phyloP scores from a whole-genome alignment of 2,329 filamentous ascomycete genomes.

The Penicillium sp. region DNA sequence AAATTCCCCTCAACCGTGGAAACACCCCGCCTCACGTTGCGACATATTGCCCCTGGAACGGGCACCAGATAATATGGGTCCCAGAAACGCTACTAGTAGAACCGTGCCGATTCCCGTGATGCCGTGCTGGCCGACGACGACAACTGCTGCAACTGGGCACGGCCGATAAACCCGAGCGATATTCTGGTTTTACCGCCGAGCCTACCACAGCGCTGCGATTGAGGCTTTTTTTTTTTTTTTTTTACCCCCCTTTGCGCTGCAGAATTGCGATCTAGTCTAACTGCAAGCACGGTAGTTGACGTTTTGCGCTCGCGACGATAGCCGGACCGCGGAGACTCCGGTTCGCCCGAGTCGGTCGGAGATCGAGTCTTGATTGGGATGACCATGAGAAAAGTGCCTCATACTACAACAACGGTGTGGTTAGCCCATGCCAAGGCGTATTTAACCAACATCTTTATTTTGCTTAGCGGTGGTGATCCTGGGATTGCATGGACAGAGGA shows the following conservation, averaged over 20 bases:
- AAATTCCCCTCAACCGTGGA: slow-evolving; percentile 4
- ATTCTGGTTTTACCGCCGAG: not conserved
- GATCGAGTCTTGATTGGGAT: not conserved
- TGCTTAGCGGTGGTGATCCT: slow-evolving; percentile 1
- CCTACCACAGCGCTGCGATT: not conserved
- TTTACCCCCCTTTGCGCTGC: not conserved
- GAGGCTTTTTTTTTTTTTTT: not conserved
- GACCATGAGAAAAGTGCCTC: not conserved
- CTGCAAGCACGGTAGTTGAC: not conserved
- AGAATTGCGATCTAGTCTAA: not conserved
- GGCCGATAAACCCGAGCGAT: not conserved
- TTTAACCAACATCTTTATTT: not conserved
- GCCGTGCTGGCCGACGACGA: slow-evolving; percentile 25
- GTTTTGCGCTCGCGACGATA: not conserved
- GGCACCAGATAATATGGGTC: not conserved
- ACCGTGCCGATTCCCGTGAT: slow-evolving; percentile 32
- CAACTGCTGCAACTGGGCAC: not conserved
- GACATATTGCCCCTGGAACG: not conserved
- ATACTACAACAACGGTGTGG: not conserved
- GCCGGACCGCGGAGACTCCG: not conserved
- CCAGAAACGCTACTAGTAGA: not conserved
- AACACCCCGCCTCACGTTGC: not conserved
- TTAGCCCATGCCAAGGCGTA: not conserved
- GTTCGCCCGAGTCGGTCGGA: slow-evolving; percentile 5
- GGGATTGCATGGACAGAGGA: not conserved